These are phyloP conservation scores for Chrysosporium keratinophilum DNA, from an alignment of 2,329 filamentous ascomycete genomes.

Conservation along the genomic window DNA sequence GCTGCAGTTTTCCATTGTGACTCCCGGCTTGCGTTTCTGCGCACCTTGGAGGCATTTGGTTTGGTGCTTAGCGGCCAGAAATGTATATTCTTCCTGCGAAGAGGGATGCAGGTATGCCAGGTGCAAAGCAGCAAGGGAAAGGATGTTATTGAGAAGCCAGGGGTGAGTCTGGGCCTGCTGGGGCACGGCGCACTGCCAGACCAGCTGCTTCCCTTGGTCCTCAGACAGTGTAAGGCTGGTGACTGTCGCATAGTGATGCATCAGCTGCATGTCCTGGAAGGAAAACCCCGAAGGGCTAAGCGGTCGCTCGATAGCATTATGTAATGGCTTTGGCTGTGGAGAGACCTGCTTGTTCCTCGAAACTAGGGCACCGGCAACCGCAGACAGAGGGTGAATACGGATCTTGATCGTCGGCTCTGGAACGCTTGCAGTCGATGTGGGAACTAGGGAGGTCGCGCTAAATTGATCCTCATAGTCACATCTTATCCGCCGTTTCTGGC, in stretches of 20 bases:
- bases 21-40: conserved; percentile 19
- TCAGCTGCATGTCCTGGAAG: conserved; percentile 31
- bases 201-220: conserved; percentile 11
- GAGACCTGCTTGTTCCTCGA: background rate
- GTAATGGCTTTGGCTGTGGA: background rate
- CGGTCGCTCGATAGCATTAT: conserved; percentile 7
- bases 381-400: background rate
- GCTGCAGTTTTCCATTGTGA: conserved; percentile 23
- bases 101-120: conserved; percentile 14
- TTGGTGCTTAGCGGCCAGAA: conserved; percentile 22
- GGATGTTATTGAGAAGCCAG: conserved; percentile 21
- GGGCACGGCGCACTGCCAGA: conserved; percentile 19
- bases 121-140: conserved; percentile 21
- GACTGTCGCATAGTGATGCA: conserved; percentile 32
- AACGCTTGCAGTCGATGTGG: background rate
- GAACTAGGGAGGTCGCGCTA: background rate
- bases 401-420: background rate
- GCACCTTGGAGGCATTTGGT: conserved; percentile 11
- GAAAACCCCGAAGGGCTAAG: conserved; percentile 19
- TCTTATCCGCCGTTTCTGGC: conserved; percentile 19
- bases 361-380: too few species aligned
- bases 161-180: conserved; percentile 18
- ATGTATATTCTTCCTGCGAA: conserved; percentile 19
- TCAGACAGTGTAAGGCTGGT: conserved; percentile 22
- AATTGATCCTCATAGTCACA: conserved; percentile 16